Evolutionary conservation across 768 basidiomycete genomes (phyloP).

Genomic region (Tremella yokohamensis): DNA sequence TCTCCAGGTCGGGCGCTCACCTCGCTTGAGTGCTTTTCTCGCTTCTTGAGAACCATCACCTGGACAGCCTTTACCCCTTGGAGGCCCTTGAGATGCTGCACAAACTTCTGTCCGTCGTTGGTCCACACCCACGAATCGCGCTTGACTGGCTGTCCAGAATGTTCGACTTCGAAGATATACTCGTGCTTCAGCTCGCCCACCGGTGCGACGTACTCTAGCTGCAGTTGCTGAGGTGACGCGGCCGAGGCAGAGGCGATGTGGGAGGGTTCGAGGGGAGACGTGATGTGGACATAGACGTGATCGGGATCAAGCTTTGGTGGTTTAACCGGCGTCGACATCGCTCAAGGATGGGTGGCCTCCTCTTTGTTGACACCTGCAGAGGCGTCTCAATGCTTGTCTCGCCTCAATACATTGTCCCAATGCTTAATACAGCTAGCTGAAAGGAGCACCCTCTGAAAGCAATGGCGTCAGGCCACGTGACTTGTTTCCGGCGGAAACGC

Average conservation of each 20-base stretch:
- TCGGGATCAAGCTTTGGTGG: constrained; percentile 31
- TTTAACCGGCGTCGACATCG: constrained; percentile 6
- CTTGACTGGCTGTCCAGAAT: constrained; percentile 16
- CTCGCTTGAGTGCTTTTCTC: constrained; percentile 24
- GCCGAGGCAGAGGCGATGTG: not conserved
- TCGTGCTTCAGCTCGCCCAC: constrained; percentile 42
- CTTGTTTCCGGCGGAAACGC: too few relatives aligned
- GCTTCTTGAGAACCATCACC: constrained; percentile 34
- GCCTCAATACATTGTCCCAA: too few relatives aligned
- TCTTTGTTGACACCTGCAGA: not conserved
- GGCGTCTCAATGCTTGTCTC: too few relatives aligned
- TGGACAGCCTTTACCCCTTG: constrained; percentile 33
- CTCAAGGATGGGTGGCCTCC: not conserved
- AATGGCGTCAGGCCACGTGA: too few relatives aligned
- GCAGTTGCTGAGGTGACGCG: not conserved
- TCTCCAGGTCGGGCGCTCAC: not conserved
- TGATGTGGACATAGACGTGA: constrained; percentile 36
- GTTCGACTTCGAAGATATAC: constrained; percentile 32
- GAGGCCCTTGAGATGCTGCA: constrained; percentile 18
- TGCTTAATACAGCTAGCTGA: too few relatives aligned
- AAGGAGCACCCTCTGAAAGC: too few relatives aligned
- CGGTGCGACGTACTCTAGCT: constrained; percentile 27
- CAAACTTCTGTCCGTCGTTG: not conserved
- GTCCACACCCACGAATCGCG: constrained; percentile 9
- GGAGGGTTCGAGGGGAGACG: constrained; percentile 19